Base-by-base conservation (phyloP, 2,329 filamentous ascomycete species). In the Lasiodiplodia sp. region DNA sequence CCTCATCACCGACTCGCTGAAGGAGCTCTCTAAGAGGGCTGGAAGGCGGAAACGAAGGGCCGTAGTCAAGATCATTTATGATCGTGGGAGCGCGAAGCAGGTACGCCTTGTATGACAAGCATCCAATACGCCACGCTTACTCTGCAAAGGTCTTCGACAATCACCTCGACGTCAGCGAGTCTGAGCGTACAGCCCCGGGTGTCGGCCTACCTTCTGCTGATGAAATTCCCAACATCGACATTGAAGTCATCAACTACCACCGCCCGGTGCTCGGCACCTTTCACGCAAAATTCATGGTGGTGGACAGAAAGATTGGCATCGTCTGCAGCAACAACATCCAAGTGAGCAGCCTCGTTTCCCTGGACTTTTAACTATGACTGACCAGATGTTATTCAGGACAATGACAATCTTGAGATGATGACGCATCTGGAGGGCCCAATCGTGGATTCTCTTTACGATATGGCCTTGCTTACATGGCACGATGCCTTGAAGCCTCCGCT, bases 351-450 rank as follows among this genome's bases (percentile, higher is more conserved):
- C 5, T 25, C 31, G 12, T 11, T 47, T 7, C 25, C 6, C 11
- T 12, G 12, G 12, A 12, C 2, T 21, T 44, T 4, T 21, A 18
- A 14, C 25, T 23, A 10, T 37, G 14, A 16, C 34, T 57, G 37
- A 38, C 34, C 34, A 14, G 8, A 7, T 12, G 16, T 8, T 21
- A 11, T 21, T 47, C 16, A 68, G 66, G 89, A 93, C 71, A 94
- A 93, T 66, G 90, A 92, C 72, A 95, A 95, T 71, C 70, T 94
- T 67, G 92, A 95, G 78, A 94, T 95, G 92, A 89, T 93, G 86
- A 84, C 87, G 2, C 91, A 92, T 67, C 76, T 93, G 0, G 91
- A 94, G 79, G 92, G 92, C 0, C 87, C 91, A 0, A 91, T 94
- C 68, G 91, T 94, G 0, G 90, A 94, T 73, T 88, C 88, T 1